phyloP scores from a whole-genome alignment of 257 asterid species.

The Prunella vulgaris region DNA sequence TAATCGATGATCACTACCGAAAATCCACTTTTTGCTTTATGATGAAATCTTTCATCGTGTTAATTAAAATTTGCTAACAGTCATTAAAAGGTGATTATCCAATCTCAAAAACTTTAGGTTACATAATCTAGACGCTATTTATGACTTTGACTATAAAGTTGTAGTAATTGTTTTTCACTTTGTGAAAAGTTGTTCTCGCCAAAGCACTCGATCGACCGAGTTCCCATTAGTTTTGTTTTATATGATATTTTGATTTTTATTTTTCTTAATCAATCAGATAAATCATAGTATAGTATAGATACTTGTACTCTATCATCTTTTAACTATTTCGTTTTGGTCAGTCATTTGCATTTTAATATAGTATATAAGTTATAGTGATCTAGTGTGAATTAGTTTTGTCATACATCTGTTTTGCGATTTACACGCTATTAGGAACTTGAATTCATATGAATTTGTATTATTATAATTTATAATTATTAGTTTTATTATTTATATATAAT shows the following conservation, averaged over 20 bases:
- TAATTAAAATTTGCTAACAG: conserved; percentile 19
- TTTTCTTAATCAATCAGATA: no score
- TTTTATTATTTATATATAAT: no score
- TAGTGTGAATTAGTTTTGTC: no score
- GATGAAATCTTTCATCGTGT: conserved; percentile 22
- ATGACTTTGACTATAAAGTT: conserved; percentile 33
- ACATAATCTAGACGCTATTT: conserved; percentile 33
- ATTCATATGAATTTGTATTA: no score
- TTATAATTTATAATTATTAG: no score
- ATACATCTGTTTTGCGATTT: no score
- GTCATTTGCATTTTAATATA: no score
- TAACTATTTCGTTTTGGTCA: no score
- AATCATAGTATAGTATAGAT: no score
- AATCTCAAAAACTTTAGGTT: conserved; percentile 24
- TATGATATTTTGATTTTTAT: background rate
- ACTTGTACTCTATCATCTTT: no score
- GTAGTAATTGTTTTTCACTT: conserved; percentile 13
- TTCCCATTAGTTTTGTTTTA: background rate
- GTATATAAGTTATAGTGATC: no score
- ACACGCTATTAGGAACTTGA: no score
- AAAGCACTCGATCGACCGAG: background rate
- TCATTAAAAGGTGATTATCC: conserved; percentile 35
- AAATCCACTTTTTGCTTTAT: conserved; percentile 18
- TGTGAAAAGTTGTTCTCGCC: conserved; percentile 8
- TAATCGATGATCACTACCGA: conserved; percentile 22